Evolutionary conservation across 73 alveolate genomes (phyloP).

Genomic region (Tetrahymena thermophila): DNA sequence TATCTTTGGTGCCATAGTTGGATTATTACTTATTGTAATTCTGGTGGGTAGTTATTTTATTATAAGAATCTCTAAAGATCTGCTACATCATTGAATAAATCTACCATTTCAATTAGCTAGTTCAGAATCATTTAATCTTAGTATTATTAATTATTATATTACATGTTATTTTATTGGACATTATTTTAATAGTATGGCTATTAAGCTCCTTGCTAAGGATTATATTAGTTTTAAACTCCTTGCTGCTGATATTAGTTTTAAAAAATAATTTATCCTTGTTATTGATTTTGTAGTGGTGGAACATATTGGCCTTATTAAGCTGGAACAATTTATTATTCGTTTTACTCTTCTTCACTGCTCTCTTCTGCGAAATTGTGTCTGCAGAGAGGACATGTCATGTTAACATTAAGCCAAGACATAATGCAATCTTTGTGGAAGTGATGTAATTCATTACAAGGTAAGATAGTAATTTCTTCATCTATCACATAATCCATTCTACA

Average conservation of each 20-base stretch:
- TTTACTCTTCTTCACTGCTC: not conserved
- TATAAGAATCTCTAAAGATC: not conserved
- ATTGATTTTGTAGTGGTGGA: not conserved
- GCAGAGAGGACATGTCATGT: constrained; percentile 27
- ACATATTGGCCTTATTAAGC: not conserved
- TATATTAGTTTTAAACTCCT: not conserved
- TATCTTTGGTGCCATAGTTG: not conserved
- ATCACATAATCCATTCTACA: constrained; percentile 8
- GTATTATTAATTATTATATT: not conserved
- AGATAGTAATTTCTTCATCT: constrained; percentile 2
- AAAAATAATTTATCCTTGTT: not conserved
- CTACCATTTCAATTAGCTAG: not conserved
- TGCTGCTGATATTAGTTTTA: not conserved
- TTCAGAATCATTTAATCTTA: not conserved
- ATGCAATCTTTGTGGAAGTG: constrained; percentile 18
- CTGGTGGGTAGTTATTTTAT: not conserved
- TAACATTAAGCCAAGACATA: constrained; percentile 11
- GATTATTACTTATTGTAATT: not conserved
- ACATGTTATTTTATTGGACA: not conserved
- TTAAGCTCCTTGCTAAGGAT: not conserved
- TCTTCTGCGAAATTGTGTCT: constrained; percentile 11
- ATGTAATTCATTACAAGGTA: constrained; percentile 9
- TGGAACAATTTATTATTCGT: not conserved
- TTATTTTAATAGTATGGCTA: not conserved
- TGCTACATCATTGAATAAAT: not conserved